phyloP scores from a whole-genome alignment of 768 basidiomycete species.

The Russula virescens region DNA sequence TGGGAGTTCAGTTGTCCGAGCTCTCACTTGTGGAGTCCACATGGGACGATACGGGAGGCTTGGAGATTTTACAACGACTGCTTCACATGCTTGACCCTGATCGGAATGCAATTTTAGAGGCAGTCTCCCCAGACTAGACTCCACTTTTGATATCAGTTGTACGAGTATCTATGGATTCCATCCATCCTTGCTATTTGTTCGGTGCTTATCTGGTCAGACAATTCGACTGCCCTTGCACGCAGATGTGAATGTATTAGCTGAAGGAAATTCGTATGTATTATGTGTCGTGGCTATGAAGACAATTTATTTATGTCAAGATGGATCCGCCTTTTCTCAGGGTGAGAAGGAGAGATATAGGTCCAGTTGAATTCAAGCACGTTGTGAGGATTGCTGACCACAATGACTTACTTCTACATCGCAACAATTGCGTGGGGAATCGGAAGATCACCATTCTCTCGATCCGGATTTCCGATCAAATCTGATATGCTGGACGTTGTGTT shows the following conservation, averaged over 20 bases:
- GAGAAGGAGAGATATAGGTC: no score
- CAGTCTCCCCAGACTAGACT: neutral
- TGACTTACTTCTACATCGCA: no score
- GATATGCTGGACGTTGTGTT: no score
- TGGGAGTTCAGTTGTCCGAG: neutral
- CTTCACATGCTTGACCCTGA: slow-evolving; percentile 7
- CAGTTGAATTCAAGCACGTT: no score
- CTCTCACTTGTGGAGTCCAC: neutral
- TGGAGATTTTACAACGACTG: neutral
- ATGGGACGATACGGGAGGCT: slow-evolving; percentile 5
- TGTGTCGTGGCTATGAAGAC: neutral
- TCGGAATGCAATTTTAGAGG: neutral
- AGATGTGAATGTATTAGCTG: no score
- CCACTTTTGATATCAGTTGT: neutral
- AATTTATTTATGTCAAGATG: no score
- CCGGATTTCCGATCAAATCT: no score
- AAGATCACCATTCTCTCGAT: no score
- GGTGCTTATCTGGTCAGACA: neutral
- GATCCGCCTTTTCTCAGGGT: no score
- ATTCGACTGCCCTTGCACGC: neutral
- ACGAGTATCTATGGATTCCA: neutral
- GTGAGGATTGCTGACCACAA: no score
- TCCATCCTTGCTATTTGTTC: neutral
- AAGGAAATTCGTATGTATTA: no score
- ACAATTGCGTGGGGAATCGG: no score